Conservation (phyloP, 306 rosid species). For the peach (Prunus persica) region DNA sequence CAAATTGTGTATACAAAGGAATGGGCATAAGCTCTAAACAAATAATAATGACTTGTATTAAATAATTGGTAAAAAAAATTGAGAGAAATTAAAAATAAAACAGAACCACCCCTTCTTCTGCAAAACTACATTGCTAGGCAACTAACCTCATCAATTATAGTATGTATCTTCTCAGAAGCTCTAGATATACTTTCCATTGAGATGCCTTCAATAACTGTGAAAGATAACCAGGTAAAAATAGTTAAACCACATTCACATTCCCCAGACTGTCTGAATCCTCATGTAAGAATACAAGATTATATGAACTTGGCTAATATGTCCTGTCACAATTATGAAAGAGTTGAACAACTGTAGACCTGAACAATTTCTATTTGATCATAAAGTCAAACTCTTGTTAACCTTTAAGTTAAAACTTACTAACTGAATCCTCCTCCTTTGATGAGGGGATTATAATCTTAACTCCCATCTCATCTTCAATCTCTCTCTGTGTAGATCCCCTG, state of each 20-base stretch:
- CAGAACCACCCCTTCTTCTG: no score
- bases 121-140: no score
- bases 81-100: slow-evolving; percentile 8
- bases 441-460: slow-evolving; percentile 70
- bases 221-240: no score
- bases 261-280: neutral
- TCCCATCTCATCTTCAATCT: slow-evolving; percentile 71
- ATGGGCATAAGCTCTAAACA: neutral
- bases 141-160: no score
- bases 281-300: neutral
- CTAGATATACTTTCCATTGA: no score
- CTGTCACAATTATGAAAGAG: neutral
- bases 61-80: slow-evolving; percentile 7
- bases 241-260: neutral
- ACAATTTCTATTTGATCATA: neutral
- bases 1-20: neutral
- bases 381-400: slow-evolving; percentile 13
- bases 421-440: slow-evolving; percentile 56
- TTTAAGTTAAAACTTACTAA: slow-evolving; percentile 66
- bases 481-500: slow-evolving; percentile 75
- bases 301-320: neutral
- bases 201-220: no score
- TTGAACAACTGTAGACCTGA: neutral
- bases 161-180: no score
- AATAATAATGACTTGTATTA: neutral